Percentiles rank a stretch among this genome's conserved stretches.
Evolutionary conservation across 768 basidiomycete species (phyloP).

Genomic region (Trametopsis cervina): DNA sequence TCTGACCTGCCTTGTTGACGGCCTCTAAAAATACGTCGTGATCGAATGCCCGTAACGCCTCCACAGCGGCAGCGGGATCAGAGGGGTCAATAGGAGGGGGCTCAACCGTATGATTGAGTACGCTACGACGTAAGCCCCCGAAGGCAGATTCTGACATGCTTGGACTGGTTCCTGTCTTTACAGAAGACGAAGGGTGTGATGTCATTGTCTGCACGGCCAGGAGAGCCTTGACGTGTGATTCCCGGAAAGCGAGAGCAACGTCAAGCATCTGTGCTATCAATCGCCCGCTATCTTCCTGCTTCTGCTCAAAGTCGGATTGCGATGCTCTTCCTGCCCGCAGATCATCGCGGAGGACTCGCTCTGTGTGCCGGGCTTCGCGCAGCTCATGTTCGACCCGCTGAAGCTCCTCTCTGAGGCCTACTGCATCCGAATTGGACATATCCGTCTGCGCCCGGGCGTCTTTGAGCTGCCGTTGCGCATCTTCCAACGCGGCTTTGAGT

Average conservation of each 20-base stretch:
- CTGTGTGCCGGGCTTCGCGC: conserved; percentile 57
- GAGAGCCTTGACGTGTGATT: conserved; percentile 69
- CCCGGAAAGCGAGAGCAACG: conserved; percentile 71
- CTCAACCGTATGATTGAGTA: conserved; percentile 47
- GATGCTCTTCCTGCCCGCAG: conserved; percentile 62
- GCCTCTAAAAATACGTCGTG: conserved; percentile 83
- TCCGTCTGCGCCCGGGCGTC: conserved; percentile 55
- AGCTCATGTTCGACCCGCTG: conserved; percentile 66
- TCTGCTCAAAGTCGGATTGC: conserved; percentile 60
- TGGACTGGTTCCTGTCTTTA: conserved; percentile 28
- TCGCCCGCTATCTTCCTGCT: conserved; percentile 55
- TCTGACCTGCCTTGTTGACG: conserved; percentile 73
- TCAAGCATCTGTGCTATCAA: conserved; percentile 79
- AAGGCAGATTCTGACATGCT: conserved; percentile 45
- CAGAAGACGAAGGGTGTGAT: conserved; percentile 34
- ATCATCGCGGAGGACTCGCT: conserved; percentile 68
- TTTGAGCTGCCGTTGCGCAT: conserved; percentile 54
- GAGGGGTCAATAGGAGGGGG: conserved; percentile 74
- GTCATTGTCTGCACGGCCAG: conserved; percentile 53
- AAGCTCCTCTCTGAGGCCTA: conserved; percentile 66
- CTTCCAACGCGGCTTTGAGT: conserved; percentile 55
- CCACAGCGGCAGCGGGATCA: conserved; percentile 64
- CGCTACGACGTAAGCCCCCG: conserved; percentile 41
- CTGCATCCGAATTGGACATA: conserved; percentile 59
- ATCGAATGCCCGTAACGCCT: conserved; percentile 66